Evolutionary conservation across 768 basidiomycete species (phyloP).

Genomic region (Mycena amicta): DNA sequence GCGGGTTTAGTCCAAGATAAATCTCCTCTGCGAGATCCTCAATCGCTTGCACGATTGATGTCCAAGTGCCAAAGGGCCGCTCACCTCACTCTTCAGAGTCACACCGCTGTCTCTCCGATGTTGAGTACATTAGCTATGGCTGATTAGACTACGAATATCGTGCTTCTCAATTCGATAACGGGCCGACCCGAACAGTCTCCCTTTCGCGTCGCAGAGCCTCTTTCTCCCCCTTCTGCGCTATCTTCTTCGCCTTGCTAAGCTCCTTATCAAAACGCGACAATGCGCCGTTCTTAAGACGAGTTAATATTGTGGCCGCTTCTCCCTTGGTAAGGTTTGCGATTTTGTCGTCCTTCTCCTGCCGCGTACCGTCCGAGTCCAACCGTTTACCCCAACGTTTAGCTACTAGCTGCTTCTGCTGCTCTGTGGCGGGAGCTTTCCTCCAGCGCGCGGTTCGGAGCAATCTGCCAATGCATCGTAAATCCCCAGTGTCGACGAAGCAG

Average conservation of each 20-base stretch:
- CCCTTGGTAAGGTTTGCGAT: conserved; percentile 67
- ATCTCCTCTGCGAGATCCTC: conserved; percentile 47
- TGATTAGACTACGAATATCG: too few relatives aligned
- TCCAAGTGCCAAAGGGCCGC: conserved; percentile 67
- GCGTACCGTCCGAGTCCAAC: conserved; percentile 25
- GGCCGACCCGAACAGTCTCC: conserved; percentile 65
- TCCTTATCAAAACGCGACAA: conserved; percentile 61
- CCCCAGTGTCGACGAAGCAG: too few relatives aligned
- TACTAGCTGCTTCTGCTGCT: conserved; percentile 60
- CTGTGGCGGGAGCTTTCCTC: conserved; percentile 64
- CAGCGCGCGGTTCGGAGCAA: conserved; percentile 67
- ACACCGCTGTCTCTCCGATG: conserved; percentile 65
- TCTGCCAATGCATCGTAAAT: conserved; percentile 41
- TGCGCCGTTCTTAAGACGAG: conserved; percentile 76
- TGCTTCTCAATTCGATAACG: conserved; percentile 30
- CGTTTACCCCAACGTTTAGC: conserved; percentile 49
- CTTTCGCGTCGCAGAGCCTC: conserved; percentile 55
- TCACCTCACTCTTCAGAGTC: conserved; percentile 56
- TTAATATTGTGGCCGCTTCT: conserved; percentile 77
- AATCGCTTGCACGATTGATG: conserved; percentile 46
- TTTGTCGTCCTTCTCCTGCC: conserved; percentile 29
- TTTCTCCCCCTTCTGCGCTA: conserved; percentile 38
- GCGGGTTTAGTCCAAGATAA: conserved; percentile 57
- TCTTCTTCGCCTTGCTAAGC: conserved; percentile 41
- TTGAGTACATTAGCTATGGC: conserved; percentile 37